A percentile compares a stretch with the other conserved stretches of the same genome.
Conservation (phyloP, 306 rosid genomes). For the Casuarina cunninghamiana region DNA sequence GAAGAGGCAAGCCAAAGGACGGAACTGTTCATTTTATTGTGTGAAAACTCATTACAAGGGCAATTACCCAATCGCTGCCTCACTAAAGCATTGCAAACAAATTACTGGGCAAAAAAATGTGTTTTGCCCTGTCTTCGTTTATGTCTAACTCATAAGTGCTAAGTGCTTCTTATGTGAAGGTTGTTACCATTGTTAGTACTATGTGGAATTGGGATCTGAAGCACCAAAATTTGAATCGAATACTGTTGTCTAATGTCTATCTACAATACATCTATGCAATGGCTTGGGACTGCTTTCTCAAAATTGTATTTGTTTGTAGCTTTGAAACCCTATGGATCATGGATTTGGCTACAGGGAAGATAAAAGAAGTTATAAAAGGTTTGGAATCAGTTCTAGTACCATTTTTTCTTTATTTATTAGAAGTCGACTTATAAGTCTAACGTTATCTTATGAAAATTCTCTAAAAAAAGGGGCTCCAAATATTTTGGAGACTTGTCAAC, state of each 20-base stretch:
- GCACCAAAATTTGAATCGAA: not conserved
- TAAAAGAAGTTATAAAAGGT: slow-evolving; percentile 64
- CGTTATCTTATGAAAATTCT: slow-evolving; percentile 14
- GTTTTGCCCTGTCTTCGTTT: not conserved
- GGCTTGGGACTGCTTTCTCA: not conserved
- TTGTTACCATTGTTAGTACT: no score
- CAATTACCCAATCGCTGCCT: not conserved
- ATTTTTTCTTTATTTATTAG: slow-evolving; percentile 12
- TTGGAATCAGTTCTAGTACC: slow-evolving; percentile 18
- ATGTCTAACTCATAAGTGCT: no score
- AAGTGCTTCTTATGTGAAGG: not conserved
- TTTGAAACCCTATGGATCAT: slow-evolving; percentile 70
- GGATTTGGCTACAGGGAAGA: slow-evolving; percentile 61
- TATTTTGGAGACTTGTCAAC: slow-evolving; percentile 59
- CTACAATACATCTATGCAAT: slow-evolving; percentile 12
- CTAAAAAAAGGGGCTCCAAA: slow-evolving; percentile 56
- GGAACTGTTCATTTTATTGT: not conserved
- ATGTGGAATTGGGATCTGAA: not conserved
- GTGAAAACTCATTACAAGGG: not conserved
- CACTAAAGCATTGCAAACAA: not conserved
- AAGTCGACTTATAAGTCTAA: slow-evolving; percentile 27
- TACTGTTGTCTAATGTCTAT: not conserved
- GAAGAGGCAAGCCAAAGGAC: not conserved
- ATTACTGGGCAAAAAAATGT: not conserved
- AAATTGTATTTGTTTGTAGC: slow-evolving; percentile 41